Evolutionary conservation across 164 flowering plant genomes (phyloP).

Genomic region (Platanus orientalis): DNA sequence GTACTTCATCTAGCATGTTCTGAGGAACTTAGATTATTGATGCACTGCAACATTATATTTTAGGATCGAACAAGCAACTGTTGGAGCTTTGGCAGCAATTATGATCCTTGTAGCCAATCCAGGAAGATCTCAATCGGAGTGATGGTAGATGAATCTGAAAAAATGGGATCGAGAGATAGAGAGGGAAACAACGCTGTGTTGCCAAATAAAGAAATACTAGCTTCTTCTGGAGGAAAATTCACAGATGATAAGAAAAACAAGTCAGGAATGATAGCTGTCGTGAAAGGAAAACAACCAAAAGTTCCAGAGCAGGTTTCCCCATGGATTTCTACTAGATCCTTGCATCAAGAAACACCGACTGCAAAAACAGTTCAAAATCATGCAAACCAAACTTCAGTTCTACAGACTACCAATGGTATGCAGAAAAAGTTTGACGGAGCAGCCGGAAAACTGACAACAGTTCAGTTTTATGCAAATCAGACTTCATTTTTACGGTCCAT

Average conservation of each 20-base stretch:
- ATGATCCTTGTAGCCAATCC: constrained; percentile 48
- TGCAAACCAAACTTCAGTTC: constrained; percentile 20
- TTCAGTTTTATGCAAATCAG: constrained; percentile 28
- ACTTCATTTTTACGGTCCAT: constrained; percentile 24
- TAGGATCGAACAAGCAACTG: constrained; percentile 43
- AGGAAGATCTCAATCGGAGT: constrained; percentile 79
- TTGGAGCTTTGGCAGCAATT: constrained; percentile 53
- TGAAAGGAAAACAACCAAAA: constrained; percentile 22
- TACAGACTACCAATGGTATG: constrained; percentile 14
- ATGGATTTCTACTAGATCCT: constrained; percentile 42
- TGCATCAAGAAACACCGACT: constrained; percentile 20
- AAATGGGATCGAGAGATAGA: constrained; percentile 19
- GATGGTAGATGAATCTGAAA: constrained; percentile 33
- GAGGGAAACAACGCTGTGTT: constrained; percentile 23
- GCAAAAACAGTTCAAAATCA: constrained; percentile 18
- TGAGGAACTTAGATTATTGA: not conserved
- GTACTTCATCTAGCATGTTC: not conserved
- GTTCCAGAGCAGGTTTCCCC: constrained; percentile 34
- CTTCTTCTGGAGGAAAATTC: constrained; percentile 16
- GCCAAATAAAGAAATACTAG: constrained; percentile 19
- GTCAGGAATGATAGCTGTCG: constrained; percentile 9
- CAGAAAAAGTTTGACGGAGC: constrained; percentile 16
- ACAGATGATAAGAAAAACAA: constrained; percentile 16
- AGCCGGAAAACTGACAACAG: constrained; percentile 21
- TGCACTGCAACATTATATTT: constrained; percentile 10